phyloP scores from a whole-genome alignment of 2,329 filamentous ascomycete species.

The Fusarium nanum region DNA sequence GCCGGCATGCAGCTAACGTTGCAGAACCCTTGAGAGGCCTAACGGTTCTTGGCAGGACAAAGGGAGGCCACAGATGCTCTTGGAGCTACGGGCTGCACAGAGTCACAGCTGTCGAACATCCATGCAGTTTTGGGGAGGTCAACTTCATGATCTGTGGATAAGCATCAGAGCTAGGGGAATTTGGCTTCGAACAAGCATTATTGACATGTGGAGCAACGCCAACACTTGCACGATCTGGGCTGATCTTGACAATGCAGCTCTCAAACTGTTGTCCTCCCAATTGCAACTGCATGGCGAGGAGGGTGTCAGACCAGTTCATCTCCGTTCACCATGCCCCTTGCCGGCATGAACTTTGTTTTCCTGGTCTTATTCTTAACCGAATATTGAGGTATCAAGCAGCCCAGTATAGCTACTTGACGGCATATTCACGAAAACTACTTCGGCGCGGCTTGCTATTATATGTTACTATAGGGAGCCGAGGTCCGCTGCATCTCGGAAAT shows the following conservation, averaged over 20 bases:
- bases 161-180: slow-evolving; percentile 10
- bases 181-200: slow-evolving; percentile 26
- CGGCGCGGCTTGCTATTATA: neutral
- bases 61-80: slow-evolving; percentile 10
- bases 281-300: slow-evolving; percentile 9
- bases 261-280: neutral
- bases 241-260: slow-evolving; percentile 25
- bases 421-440: neutral
- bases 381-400: neutral
- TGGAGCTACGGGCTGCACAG: neutral
- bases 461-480: slow-evolving; percentile 14
- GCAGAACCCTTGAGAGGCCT: slow-evolving; percentile 28
- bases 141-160: slow-evolving; percentile 22
- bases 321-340: neutral
- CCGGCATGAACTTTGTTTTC: neutral
- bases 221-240: slow-evolving; percentile 30
- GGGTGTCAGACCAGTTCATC: neutral
- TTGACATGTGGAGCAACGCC: slow-evolving; percentile 15
- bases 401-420: neutral
- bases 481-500: slow-evolving; percentile 7
- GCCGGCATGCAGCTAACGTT: slow-evolving; percentile 27
- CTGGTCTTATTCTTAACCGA: neutral
- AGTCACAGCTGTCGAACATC: slow-evolving; percentile 18
- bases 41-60: slow-evolving; percentile 28
- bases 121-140: slow-evolving; percentile 20